phyloP scores from a whole-genome alignment of 164 flowering plant genomes.

The Piper betle region DNA sequence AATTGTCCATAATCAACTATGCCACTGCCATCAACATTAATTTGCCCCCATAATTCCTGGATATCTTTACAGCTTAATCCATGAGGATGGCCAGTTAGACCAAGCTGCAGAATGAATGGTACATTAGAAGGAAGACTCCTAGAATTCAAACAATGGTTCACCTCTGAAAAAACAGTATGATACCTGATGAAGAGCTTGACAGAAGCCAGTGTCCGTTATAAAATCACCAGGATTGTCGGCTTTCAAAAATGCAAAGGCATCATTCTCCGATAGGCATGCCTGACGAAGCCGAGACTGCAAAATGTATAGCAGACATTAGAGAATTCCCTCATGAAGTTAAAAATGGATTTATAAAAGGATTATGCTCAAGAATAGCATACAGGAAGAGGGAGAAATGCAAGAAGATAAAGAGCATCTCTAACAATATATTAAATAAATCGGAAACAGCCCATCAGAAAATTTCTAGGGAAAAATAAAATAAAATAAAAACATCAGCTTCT shows the following conservation, averaged over 20 bases:
- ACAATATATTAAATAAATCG: too few species aligned
- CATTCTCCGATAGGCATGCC: conserved; percentile 52
- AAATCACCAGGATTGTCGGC: conserved; percentile 46
- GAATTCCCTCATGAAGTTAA: not conserved
- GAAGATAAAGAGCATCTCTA: too few species aligned
- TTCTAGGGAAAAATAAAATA: too few species aligned
- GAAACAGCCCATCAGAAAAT: too few species aligned
- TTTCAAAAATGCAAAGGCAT: conserved; percentile 79
- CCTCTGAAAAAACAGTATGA: not conserved
- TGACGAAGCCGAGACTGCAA: conserved; percentile 58
- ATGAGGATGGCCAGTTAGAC: conserved; percentile 51
- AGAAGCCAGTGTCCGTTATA: conserved; percentile 63
- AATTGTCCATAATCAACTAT: conserved; percentile 65
- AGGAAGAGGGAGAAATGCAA: not conserved
- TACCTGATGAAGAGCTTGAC: conserved; percentile 84
- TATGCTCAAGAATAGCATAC: not conserved
- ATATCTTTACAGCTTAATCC: conserved; percentile 61
- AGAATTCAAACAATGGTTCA: not conserved
- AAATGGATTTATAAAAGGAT: not conserved
- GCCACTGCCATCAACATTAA: conserved; percentile 71
- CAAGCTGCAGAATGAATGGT: conserved; percentile 38
- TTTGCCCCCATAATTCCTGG: conserved; percentile 74
- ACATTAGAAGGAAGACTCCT: not conserved
- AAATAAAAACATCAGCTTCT: too few species aligned
- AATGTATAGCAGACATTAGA: not conserved